Base-by-base conservation (phyloP, 306 rosid genomes). In the Prunus padus region DNA sequence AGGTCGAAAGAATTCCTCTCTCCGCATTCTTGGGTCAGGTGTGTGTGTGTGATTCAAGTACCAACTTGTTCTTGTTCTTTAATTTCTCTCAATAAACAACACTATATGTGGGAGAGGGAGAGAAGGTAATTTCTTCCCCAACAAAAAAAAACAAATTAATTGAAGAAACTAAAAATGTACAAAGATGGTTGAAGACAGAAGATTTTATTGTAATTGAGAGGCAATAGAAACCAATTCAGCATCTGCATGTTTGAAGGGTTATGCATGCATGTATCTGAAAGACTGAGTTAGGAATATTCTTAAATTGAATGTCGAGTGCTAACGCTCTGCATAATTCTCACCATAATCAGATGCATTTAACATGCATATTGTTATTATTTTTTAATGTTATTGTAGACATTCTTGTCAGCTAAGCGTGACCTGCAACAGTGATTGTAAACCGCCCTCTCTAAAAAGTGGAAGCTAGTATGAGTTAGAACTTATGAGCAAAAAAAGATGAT, bases 1-100 rank as follows among this genome's bases (percentile, higher is more conserved):
- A 73, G 77, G 69, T 46, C 20, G 56, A 59, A 59, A 60, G 68
- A 59, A 23, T 57, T 67, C 68, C 76, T 23, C 56, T 37, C 9
- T 28, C 57, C 68, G 11, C 59, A 59, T 18, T 73, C 68, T 45
- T 73, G 69, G 77, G 68, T 44, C 68, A 44, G 14, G 19, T 63
- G 68, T 11, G 19, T 3, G 12, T 16, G 11, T 69, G 40, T 69
- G 40, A 40, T 23, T 31, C 67, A 25, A 45, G 77, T 60, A 60
- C 56, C 68, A 73, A 73, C 68, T 59, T 73, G 30, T 45, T 51
- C 16, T 44, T n/a, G 2, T 25, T 37, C 42, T 37, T 37, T 7
- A 37, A 37, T 59, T 65, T 73, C 47, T 18, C 47, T 16, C 22
- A 33, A 64, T 59, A 59, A 57, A 44, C 68, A 73, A 59, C n/a